Evolutionary conservation across 1,284 basidiomycete species (phyloP).

Genomic region (Trichosporon sp.): DNA sequence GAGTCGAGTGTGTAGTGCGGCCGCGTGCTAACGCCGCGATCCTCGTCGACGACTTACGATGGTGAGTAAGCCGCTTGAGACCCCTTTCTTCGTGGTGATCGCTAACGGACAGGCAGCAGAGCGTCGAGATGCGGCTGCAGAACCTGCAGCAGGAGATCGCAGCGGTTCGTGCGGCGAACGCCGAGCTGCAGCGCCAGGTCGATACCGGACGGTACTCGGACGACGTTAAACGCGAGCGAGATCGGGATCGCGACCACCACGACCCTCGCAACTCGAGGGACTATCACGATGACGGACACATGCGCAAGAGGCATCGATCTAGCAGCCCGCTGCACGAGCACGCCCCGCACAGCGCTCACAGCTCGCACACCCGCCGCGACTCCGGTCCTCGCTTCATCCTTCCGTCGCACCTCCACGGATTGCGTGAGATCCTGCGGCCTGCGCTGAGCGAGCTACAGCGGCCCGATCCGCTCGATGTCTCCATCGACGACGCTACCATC

Average conservation of each 20-base stretch:
- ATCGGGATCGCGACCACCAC: not conserved
- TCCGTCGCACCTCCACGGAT: constrained; percentile 1
- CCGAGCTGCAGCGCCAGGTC: constrained; percentile 9
- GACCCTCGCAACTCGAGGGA: not conserved
- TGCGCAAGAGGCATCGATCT: not conserved
- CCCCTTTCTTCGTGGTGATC: not conserved
- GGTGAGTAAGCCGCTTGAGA: constrained; percentile 5
- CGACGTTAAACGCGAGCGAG: not conserved
- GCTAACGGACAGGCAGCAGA: constrained; percentile 12
- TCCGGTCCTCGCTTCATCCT: constrained; percentile 1
- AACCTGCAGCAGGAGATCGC: constrained; percentile 11
- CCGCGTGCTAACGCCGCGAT: constrained; percentile 21
- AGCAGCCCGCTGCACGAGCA: not conserved
- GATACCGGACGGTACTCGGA: not conserved
- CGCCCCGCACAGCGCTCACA: no score
- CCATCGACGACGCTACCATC: constrained; percentile 16
- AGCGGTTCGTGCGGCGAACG: constrained; percentile 10
- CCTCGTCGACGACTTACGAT: constrained; percentile 18
- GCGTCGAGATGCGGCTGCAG: constrained; percentile 13
- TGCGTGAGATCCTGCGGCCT: constrained; percentile 12
- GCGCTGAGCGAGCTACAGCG: constrained; percentile 11
- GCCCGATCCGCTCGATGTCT: constrained; percentile 11
- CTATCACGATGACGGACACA: not conserved
- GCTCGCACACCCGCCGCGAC: not conserved
- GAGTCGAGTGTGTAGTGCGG: constrained; percentile 19